These are phyloP conservation scores for Penicillium herquei DNA, from an alignment of 495 filamentous ascomycete genomes.

Conservation along the genomic window DNA sequence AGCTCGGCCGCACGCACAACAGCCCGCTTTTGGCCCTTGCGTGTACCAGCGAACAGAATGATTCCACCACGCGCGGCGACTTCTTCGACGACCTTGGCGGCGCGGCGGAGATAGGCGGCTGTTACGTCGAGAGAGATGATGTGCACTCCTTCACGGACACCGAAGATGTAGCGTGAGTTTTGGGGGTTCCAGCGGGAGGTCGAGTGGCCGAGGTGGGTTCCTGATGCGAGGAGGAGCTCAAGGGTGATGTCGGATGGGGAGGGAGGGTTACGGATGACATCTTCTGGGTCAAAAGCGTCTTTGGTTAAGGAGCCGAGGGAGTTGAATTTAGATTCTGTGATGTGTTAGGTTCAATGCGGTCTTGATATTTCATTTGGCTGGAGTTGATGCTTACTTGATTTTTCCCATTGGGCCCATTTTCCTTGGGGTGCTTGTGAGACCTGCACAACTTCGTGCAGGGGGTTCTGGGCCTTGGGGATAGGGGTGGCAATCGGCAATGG, in stretches of 20 bases:
- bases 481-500: constrained; percentile 11
- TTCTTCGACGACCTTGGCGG: constrained; percentile 83
- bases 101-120: constrained; percentile 82
- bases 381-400: constrained; percentile 1
- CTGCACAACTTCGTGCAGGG: constrained; percentile 1
- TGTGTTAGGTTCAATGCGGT: neutral
- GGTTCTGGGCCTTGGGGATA: constrained; percentile 7
- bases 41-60: constrained; percentile 87
- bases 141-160: constrained; percentile 84
- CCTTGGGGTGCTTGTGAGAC: constrained; percentile 1
- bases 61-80: constrained; percentile 79
- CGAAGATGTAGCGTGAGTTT: constrained; percentile 93
- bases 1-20: constrained; percentile 81
- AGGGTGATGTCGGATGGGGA: constrained; percentile 77
- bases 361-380: neutral
- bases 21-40: constrained; percentile 69
- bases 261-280: constrained; percentile 68
- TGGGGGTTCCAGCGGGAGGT: constrained; percentile 93
- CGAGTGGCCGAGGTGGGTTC: constrained; percentile 88
- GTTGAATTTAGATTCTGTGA: constrained; percentile 32
- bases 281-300: constrained; percentile 61
- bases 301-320: constrained; percentile 28
- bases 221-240: constrained; percentile 86
- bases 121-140: constrained; percentile 89
- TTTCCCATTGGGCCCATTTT: neutral